Conservation (phyloP, 495 filamentous ascomycete genomes). For the Xylaria nigripes region DNA sequence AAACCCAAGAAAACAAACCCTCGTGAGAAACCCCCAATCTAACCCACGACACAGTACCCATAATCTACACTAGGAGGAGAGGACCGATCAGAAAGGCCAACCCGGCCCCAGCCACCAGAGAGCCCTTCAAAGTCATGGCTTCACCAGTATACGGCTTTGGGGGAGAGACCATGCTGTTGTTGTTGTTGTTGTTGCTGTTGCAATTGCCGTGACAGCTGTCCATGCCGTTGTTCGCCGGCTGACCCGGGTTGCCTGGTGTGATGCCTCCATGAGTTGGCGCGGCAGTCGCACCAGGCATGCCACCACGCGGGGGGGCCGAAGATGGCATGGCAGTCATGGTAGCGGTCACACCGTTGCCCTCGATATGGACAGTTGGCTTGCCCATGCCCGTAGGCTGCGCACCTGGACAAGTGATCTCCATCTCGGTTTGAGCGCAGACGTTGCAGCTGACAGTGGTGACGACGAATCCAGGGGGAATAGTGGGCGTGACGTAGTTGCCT, state of each 20-base stretch:
- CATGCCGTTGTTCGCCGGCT: neutral
- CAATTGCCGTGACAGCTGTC: neutral
- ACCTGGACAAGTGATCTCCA: slow-evolving; percentile 31
- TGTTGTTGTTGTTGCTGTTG: neutral
- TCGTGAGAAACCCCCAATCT: neutral
- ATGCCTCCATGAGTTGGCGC: neutral
- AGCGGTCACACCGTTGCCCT: slow-evolving; percentile 30
- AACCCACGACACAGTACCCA: neutral
- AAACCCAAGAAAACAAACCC: slow-evolving; percentile 10
- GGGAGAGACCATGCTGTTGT: slow-evolving; percentile 5
- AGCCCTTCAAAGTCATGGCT: slow-evolving; percentile 18
- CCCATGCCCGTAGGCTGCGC: slow-evolving; percentile 23
- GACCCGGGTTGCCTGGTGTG: neutral
- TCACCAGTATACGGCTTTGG: slow-evolving; percentile 16
- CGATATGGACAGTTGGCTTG: slow-evolving; percentile 16
- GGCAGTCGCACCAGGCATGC: neutral
- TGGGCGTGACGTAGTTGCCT: slow-evolving; percentile 16
- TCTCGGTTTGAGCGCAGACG: slow-evolving; percentile 21
- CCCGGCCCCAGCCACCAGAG: slow-evolving; percentile 17
- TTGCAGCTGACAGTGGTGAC: slow-evolving; percentile 30
- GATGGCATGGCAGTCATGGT: slow-evolving; percentile 18
- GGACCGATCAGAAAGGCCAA: slow-evolving; percentile 20
- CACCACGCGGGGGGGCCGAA: neutral
- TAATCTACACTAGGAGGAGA: slow-evolving; percentile 18
- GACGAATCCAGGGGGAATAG: slow-evolving; percentile 32